A percentile compares a stretch with the other conserved stretches of the same genome.
These are phyloP conservation scores for Sicyos edulis DNA, from an alignment of 306 rosid species.

Conservation along the genomic window DNA sequence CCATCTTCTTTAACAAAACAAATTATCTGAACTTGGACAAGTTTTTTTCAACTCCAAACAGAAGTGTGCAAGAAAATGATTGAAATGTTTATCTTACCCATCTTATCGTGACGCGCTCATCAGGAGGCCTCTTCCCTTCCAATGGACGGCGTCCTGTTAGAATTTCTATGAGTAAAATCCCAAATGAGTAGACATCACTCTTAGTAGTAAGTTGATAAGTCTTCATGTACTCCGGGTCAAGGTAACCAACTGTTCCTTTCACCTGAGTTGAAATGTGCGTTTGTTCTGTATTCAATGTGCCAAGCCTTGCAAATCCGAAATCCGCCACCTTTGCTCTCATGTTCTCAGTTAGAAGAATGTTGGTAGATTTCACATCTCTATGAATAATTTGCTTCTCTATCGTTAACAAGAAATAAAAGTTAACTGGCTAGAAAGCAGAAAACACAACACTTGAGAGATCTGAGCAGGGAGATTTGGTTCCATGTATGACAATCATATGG, in stretches of 20 bases:
- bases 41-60: neutral
- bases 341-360: slow-evolving; percentile 92
- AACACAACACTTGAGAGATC: neutral
- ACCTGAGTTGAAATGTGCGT: slow-evolving; percentile 97
- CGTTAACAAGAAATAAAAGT: slow-evolving; percentile 23
- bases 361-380: slow-evolving; percentile 92
- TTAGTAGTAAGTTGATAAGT: slow-evolving; percentile 86
- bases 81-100: slow-evolving; percentile 59
- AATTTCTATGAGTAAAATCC: slow-evolving; percentile 80
- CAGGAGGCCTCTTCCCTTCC: slow-evolving; percentile 56
- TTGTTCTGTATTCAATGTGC: slow-evolving; percentile 56
- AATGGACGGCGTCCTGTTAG: slow-evolving; percentile 86
- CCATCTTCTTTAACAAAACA: neutral
- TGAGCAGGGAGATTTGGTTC: neutral
- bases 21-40: slow-evolving; percentile 3
- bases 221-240: slow-evolving; percentile 97
- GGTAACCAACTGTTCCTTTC: slow-evolving; percentile 99
- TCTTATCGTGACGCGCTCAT: slow-evolving; percentile 82
- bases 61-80: slow-evolving; percentile 11
- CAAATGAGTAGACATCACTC: slow-evolving; percentile 97
- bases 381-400: slow-evolving; percentile 93
- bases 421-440: slow-evolving; percentile 19
- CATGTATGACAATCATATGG: neutral
- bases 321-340: slow-evolving; percentile 98
- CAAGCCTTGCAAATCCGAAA: slow-evolving; percentile 95